A percentile compares a stretch with the other conserved stretches of the same genome.
These are phyloP conservation scores for Colletotrichum agaves DNA, from an alignment of 2,329 filamentous ascomycete genomes.

Conservation along the genomic window DNA sequence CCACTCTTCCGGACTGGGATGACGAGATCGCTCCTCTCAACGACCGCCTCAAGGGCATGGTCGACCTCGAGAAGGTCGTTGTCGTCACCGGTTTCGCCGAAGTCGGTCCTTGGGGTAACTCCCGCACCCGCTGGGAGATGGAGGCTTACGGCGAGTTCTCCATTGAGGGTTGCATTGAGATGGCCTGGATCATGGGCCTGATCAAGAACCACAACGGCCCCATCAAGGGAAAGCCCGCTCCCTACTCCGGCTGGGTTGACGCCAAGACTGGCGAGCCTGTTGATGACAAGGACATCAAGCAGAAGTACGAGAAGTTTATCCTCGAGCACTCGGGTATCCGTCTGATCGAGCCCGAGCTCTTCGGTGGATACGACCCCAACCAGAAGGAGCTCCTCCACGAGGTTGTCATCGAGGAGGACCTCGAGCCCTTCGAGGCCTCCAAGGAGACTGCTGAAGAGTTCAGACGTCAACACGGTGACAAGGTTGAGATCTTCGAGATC, in stretches of 20 bases:
- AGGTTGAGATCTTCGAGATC: constrained; percentile 97
- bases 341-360: constrained; percentile 96
- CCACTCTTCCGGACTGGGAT: constrained; percentile 90
- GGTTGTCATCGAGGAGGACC: constrained; percentile 95
- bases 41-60: constrained; percentile 92
- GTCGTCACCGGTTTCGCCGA: constrained; percentile 97
- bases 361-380: constrained; percentile 96
- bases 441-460: constrained; percentile 98
- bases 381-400: constrained; percentile 99
- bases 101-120: constrained; percentile 98
- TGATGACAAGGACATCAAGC: constrained; percentile 97
- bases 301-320: constrained; percentile 97
- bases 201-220: constrained; percentile 98
- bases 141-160: constrained; percentile 97
- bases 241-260: constrained; percentile 97
- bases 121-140: constrained; percentile 99
- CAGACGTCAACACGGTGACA: constrained; percentile 95
- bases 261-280: constrained; percentile 93
- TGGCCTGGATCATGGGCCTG: constrained; percentile 99
- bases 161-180: constrained; percentile 96
- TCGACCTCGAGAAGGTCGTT: constrained; percentile 97
- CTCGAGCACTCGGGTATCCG: constrained; percentile 97
- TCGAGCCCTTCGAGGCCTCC: constrained; percentile 96
- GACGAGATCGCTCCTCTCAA: constrained; percentile 90
- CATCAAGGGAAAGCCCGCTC: constrained; percentile 83